Evolutionary conservation across 1,139 yeast genomes (phyloP), one percentile per base, ranked within the genome.

Genomic region (Taphrina betulina): DNA sequence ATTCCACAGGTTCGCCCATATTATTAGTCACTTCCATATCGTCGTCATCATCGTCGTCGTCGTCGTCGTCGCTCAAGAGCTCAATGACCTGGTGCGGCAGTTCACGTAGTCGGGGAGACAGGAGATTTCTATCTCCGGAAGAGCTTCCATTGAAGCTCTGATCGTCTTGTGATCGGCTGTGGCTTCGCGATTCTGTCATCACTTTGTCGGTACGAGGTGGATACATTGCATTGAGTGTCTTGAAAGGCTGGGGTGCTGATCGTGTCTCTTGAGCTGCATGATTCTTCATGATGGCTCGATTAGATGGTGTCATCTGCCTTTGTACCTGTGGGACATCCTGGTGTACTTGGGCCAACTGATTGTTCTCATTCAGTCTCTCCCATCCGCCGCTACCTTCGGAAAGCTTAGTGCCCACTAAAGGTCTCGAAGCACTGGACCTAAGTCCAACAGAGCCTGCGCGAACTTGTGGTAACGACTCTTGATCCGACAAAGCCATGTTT

Each of bases 321-420:
- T 26, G 10, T 7, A 26, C 31, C 12, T 26, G 31, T 5, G 48
- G 3, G n/a, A 5, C 19, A 8, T 43, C 48, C 17, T 2, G 2
- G 17, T 14, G 24, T 2, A 19, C 38, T n/a, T 29, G 29, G n/a
- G 48, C 36, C 29, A 43, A 31, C 14, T 43, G 48, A 16, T 43
- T 43, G 38, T 43, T 36, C 22, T 43, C 38, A 14, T 43, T 43
- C 28, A 43, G 48, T 33, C 38, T 43, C n/a, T n/a, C n/a, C n/a
- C n/a, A n/a, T n/a, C n/a, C n/a, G n/a, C n/a, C n/a, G n/a, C n/a
- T n/a, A n/a, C n/a, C n/a, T n/a, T n/a, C n/a, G n/a, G n/a, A n/a
- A n/a, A n/a, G n/a, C n/a, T n/a, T n/a, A n/a, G n/a, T n/a, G 5
- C 48, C 48, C 4, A 10, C 17, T 14, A 28, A 12, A 40, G 24